Base-by-base conservation (phyloP, 345 rosid species). In the Camelina sativa region DNA sequence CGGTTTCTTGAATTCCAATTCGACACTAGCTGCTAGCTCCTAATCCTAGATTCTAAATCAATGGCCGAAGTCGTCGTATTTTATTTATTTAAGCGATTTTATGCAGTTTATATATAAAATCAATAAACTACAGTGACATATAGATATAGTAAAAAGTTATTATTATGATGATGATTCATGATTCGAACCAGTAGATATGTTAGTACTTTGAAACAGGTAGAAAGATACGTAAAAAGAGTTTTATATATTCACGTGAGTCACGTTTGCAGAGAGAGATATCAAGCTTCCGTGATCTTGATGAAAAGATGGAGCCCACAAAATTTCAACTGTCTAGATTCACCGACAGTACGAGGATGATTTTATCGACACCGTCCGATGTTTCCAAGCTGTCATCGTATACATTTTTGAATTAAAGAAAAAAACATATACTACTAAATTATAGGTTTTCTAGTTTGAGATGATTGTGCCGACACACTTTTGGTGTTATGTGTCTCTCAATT, bases 291-390 rank as follows among this genome's bases (percentile, higher is more conserved):
- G 80, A 70, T 62, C 22, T 46, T 37, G 11, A 67, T 38, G 50
- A 22, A 69, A 16, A 22, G 52, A 2, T 56, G 71, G 76, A 46
- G 8, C 80, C 80, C 76, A 37, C 55, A 19, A 17, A 5, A 8
- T 37, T 62, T 70, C 38, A 71, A 71, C 76, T 76, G 72, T 48
- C 67, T 64, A 63, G 80, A 76, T 69, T 76, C 54, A 62, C 68
- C 72, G 67, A 78, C 63, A 48, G 58, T 78, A 72, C 73, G 44
- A 72, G 76, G 78, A 65, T 60, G 75, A 77, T 82, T 65, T 62
- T 51, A 74, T 68, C 43, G 73, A 50, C 76, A 83, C 82, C 82
- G 82, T 83, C 79, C 79, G 86, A 83, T 83, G 82, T 75, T 80
- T 71, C 79, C 63, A 15, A 37, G 60, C 68, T 78, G 72, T 67